Conservation (phyloP, 345 rosid species). For the Ceriops decandra region DNA sequence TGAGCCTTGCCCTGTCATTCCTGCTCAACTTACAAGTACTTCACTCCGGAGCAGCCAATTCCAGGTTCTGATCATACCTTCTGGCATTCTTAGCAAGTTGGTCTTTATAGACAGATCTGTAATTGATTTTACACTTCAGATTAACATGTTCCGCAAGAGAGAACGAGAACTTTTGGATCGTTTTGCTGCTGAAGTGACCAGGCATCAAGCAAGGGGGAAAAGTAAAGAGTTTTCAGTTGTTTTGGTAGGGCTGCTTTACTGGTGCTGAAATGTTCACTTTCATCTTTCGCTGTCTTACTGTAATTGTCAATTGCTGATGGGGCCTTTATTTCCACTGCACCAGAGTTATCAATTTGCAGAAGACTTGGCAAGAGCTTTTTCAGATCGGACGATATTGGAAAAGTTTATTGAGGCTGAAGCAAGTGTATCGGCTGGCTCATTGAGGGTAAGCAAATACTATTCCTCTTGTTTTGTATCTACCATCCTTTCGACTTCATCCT, state of each 20-base stretch:
- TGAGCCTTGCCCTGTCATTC: slow-evolving; percentile 54
- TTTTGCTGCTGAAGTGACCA: slow-evolving; percentile 60
- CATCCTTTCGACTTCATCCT: not conserved
- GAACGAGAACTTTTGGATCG: slow-evolving; percentile 79
- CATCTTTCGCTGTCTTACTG: slow-evolving; percentile 4
- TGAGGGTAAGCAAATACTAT: slow-evolving; percentile 47
- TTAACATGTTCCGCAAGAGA: slow-evolving; percentile 60
- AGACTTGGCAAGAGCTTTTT: slow-evolving; percentile 85
- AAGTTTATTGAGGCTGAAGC: slow-evolving; percentile 56
- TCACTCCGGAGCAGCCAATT: slow-evolving; percentile 65
- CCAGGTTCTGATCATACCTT: slow-evolving; percentile 45
- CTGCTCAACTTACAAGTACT: slow-evolving; percentile 60
- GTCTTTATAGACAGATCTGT: slow-evolving; percentile 3
- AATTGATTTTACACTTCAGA: slow-evolving; percentile 34
- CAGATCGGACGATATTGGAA: slow-evolving; percentile 67
- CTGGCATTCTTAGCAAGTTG: not conserved
- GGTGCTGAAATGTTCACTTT: not conserved
- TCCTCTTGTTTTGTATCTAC: not conserved
- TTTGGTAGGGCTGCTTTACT: slow-evolving; percentile 39
- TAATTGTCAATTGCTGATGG: slow-evolving; percentile 1
- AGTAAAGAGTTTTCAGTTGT: slow-evolving; percentile 57
- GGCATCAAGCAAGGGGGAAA: slow-evolving; percentile 58
- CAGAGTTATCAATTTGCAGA: slow-evolving; percentile 84
- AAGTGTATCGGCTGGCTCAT: slow-evolving; percentile 40
- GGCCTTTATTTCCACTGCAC: slow-evolving; percentile 3